phyloP scores from a whole-genome alignment of 2,329 filamentous ascomycete species.

The Penicillium expansum region DNA sequence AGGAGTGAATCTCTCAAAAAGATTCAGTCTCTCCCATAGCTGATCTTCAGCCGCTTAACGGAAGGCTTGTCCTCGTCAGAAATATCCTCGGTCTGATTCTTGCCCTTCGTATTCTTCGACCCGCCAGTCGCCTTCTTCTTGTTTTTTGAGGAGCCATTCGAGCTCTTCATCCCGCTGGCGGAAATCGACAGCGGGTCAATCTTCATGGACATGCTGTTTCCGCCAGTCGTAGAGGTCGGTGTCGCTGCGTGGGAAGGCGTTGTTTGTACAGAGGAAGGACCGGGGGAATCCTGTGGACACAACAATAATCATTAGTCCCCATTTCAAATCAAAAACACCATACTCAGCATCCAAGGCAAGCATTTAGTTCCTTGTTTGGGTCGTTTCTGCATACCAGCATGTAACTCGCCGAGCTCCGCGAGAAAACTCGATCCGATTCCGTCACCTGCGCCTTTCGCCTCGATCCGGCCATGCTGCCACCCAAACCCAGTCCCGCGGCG shows the following conservation, averaged over 20 bases:
- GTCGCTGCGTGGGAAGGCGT: slow-evolving; percentile 49
- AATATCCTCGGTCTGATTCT: slow-evolving; percentile 32
- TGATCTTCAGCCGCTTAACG: slow-evolving; percentile 47
- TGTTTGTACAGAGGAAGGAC: slow-evolving; percentile 45
- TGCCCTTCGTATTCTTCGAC: slow-evolving; percentile 29
- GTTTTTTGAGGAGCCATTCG: slow-evolving; percentile 36
- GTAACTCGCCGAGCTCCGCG: slow-evolving; percentile 49
- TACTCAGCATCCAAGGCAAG: neutral
- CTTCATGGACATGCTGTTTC: slow-evolving; percentile 25
- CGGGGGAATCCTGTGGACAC: slow-evolving; percentile 39
- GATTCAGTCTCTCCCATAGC: slow-evolving; percentile 42
- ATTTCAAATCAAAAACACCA: neutral
- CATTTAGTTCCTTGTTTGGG: neutral
- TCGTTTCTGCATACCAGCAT: slow-evolving; percentile 37
- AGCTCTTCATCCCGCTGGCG: slow-evolving; percentile 18
- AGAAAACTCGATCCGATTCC: slow-evolving; percentile 50
- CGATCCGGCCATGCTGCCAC: slow-evolving; percentile 25
- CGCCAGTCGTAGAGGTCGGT: slow-evolving; percentile 40
- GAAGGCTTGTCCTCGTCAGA: slow-evolving; percentile 41
- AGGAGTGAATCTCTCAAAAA: neutral
- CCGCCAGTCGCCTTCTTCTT: slow-evolving; percentile 42
- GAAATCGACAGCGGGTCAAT: slow-evolving; percentile 17
- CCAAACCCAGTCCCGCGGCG: slow-evolving; percentile 33
- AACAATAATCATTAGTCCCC: neutral
- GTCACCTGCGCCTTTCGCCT: slow-evolving; percentile 46